Conservation (phyloP, 805 yeast species). For the Priceomyces carsonii region DNA sequence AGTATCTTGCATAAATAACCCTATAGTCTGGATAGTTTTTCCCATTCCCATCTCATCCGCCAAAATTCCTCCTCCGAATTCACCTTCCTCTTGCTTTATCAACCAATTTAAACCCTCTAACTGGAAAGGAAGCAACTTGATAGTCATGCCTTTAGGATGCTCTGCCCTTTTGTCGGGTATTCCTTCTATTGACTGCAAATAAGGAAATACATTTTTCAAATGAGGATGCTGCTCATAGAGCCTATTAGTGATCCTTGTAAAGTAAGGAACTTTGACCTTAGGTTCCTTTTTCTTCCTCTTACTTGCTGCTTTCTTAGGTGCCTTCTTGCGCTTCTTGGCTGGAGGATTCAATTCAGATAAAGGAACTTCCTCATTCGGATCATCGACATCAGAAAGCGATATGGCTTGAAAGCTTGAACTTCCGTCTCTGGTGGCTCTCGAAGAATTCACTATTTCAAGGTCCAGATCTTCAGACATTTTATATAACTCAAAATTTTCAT, state of each 20-base stretch:
- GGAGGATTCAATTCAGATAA: conserved; percentile 22
- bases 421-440: conserved; percentile 19
- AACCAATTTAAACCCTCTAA: conserved; percentile 93
- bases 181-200: conserved; percentile 48
- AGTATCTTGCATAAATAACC: conserved; percentile 72
- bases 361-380: conserved; percentile 27
- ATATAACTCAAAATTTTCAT: conserved; percentile 34
- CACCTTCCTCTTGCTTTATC: conserved; percentile 72
- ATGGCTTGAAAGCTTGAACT: conserved; percentile 25
- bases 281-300: conserved; percentile 37
- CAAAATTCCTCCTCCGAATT: conserved; percentile 83
- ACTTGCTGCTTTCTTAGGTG: conserved; percentile 13
- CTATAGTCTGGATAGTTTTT: conserved; percentile 94
- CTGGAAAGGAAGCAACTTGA: conserved; percentile 84
- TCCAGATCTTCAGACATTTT: conserved; percentile 8
- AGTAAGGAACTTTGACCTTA: conserved; percentile 64
- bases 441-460: conserved; percentile 23
- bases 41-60: conserved; percentile 99
- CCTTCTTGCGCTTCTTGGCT: conserved; percentile 18
- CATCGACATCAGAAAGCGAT: conserved; percentile 27
- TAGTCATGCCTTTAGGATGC: conserved; percentile 79
- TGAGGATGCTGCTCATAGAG: conserved; percentile 80
- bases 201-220: conserved; percentile 68
- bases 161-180: conserved; percentile 56
- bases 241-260: conserved; percentile 65